phyloP scores from a whole-genome alignment of 2,329 filamentous ascomycete genomes.

The Aspergillus melleus region DNA sequence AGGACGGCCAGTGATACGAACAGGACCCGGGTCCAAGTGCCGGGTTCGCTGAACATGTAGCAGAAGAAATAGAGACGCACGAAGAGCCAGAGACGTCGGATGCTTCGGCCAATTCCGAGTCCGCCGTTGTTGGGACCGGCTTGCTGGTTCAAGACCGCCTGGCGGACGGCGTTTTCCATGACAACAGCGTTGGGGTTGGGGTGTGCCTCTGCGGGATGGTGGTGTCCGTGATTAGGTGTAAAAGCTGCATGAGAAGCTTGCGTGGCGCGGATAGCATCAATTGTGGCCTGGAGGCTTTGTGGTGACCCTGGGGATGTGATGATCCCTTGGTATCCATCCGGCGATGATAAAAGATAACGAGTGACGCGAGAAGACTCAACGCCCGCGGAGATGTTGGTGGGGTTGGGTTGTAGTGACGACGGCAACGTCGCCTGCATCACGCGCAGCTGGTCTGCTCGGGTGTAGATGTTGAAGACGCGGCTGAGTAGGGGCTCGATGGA shows the following conservation, averaged over 20 bases:
- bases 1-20: constrained; percentile 41
- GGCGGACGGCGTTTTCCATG: constrained; percentile 34
- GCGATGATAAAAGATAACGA: constrained; percentile 47
- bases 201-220: constrained; percentile 7
- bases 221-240: background rate
- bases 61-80: constrained; percentile 59
- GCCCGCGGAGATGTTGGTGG: background rate
- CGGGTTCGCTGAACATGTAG: constrained; percentile 57
- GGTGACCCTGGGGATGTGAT: constrained; percentile 41
- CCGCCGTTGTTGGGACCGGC: constrained; percentile 24
- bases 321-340: constrained; percentile 47
- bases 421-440: constrained; percentile 17
- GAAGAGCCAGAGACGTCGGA: constrained; percentile 57
- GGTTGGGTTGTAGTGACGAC: background rate
- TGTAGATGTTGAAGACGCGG: constrained; percentile 31
- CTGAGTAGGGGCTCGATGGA: constrained; percentile 29
- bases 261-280: constrained; percentile 14
- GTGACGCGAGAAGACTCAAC: constrained; percentile 11
- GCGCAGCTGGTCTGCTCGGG: constrained; percentile 34
- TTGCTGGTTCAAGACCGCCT: constrained; percentile 32
- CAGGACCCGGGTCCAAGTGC: constrained; percentile 45
- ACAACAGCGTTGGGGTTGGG: constrained; percentile 20
- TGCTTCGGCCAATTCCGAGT: constrained; percentile 40
- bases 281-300: constrained; percentile 17
- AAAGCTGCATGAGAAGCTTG: constrained; percentile 8